Base-by-base conservation (phyloP, 2,329 filamentous ascomycete genomes). In the Akanthomyces lecanii region DNA sequence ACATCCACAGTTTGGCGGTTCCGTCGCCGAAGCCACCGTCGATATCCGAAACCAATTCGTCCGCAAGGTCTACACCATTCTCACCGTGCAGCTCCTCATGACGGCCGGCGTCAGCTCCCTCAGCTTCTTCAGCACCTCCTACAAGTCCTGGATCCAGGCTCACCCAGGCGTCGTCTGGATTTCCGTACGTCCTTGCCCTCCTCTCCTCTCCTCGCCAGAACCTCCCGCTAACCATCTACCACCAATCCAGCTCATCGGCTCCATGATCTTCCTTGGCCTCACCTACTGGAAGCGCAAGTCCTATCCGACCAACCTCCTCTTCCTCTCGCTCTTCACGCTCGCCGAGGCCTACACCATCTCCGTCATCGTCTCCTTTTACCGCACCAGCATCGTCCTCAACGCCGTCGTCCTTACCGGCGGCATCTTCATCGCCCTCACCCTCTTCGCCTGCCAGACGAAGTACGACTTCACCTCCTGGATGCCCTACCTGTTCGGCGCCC, bases 391-490 rank as follows among this genome's bases (percentile, higher is more conserved):
- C 72, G 95, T 99, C 25, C 83, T 99, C 54, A 89, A 97, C 77
- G 95, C 95, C 18, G 88, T 97, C 40, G 78, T 97, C 67, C 86
- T 99, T 63, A 99, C 95, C 58, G 89, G 88, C 18, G 90, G 89
- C 58, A 90, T 93, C 72, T 93, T 94, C 72, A 80, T 91, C 70
- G 86, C 91, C 71, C 84, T 92, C 58, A 91, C 89, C 1, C 77
- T 93, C 51, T 98, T 99, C 75, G 95, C 95, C 56, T 97, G 93
- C 85, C 95, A 99, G 81, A 91, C 90, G 67, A 96, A 96, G 76
- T 99, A 99, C 74, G 95, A 99, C 81, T 99, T 99, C 75, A 98
- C 94, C 1, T 89, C 86, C 67, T 99, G 95, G 94, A 91, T 94
- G 81, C 94, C 95, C 21, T 98, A 97, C 74, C 85, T 98, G 4